Conservation (phyloP, 768 basidiomycete species). For the Termitomyces sp. region DNA sequence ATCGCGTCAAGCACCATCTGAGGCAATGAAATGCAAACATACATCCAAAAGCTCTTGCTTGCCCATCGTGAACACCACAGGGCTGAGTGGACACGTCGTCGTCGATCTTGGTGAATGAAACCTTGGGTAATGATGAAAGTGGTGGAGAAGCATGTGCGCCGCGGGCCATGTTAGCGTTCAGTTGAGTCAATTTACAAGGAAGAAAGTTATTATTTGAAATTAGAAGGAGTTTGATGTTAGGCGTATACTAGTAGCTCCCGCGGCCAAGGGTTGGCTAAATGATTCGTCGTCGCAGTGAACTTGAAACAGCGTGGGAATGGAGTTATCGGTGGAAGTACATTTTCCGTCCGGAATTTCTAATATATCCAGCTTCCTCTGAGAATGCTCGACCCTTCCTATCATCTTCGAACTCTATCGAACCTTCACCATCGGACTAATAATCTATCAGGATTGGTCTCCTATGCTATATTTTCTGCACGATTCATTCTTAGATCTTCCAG, state of each 20-base stretch:
- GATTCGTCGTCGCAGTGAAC: neutral
- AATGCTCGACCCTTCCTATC: neutral
- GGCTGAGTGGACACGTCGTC: slow-evolving; percentile 59
- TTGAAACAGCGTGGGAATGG: slow-evolving; percentile 4
- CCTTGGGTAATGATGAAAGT: slow-evolving; percentile 46
- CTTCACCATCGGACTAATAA: neutral
- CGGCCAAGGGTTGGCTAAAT: neutral
- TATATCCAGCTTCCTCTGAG: too few species aligned
- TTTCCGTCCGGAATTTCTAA: neutral
- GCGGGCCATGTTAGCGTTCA: slow-evolving; percentile 12
- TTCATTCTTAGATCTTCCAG: too few species aligned
- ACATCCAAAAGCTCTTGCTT: slow-evolving; percentile 73
- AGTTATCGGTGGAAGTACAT: too few species aligned
- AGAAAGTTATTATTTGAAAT: slow-evolving; percentile 1
- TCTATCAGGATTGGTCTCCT: too few species aligned
- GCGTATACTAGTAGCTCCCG: neutral
- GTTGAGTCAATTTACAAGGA: neutral
- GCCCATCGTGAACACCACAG: slow-evolving; percentile 57
- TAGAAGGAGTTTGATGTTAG: neutral
- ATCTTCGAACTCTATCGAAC: neutral
- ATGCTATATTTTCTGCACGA: too few species aligned
- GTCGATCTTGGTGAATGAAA: slow-evolving; percentile 60
- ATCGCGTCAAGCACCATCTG: neutral
- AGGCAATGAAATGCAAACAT: slow-evolving; percentile 22
- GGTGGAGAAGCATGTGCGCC: slow-evolving; percentile 13